Conservation (phyloP, 345 rosid genomes). For the Eucalyptus tenuipes region DNA sequence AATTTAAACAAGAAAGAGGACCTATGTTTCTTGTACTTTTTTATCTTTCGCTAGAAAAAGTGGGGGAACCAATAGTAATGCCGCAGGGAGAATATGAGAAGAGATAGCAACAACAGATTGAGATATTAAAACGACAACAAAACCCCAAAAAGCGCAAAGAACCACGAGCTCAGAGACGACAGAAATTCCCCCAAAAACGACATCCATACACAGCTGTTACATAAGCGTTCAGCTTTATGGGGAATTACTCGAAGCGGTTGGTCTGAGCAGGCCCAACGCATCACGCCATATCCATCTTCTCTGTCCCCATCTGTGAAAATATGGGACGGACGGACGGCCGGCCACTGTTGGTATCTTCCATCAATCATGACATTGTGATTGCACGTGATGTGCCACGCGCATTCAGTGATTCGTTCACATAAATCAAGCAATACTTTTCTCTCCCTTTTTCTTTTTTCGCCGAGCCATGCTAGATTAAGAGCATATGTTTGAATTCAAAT, state of each 20-base stretch:
- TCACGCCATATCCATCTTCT: constrained; percentile 10
- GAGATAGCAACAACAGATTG: not conserved
- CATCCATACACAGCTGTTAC: constrained; percentile 7
- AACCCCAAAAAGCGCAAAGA: constrained; percentile 6
- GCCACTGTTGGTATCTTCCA: not conserved
- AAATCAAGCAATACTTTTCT: not conserved
- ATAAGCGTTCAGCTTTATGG: not conserved
- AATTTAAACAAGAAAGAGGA: not conserved
- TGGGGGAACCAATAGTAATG: not conserved
- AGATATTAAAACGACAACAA: not conserved
- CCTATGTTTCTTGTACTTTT: not conserved
- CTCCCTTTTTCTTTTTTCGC: not conserved
- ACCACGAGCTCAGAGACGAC: not conserved
- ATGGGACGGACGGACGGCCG: not conserved
- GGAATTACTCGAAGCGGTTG: constrained; percentile 1
- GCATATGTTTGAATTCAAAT: not conserved
- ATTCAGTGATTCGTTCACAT: not conserved
- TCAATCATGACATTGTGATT: not conserved
- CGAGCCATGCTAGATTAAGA: not conserved
- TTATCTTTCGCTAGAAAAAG: not conserved
- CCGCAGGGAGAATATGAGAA: not conserved
- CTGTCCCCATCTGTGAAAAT: not conserved
- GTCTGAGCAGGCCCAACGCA: constrained; percentile 10
- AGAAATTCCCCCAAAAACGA: constrained; percentile 5
- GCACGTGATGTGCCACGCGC: not conserved